phyloP scores from a whole-genome alignment of 2,329 filamentous ascomycete species.

The Xylariaceae sp. region DNA sequence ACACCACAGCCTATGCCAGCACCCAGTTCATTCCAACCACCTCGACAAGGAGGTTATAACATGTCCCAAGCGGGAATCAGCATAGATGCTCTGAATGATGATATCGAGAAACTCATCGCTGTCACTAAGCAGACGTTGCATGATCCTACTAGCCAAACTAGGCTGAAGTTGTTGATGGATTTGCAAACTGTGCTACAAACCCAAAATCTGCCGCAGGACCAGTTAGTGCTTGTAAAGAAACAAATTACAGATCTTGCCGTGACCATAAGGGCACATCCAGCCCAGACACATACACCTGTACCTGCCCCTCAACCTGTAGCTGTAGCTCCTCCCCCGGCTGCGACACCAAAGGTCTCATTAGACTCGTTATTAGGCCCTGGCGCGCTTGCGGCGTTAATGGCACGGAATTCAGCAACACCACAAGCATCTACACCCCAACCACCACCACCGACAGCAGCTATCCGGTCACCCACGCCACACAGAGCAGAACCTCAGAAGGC shows the following conservation, averaged over 20 bases:
- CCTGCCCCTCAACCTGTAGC: constrained; percentile 31
- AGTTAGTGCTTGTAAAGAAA: constrained; percentile 78
- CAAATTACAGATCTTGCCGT: constrained; percentile 76
- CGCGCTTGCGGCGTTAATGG: constrained; percentile 55
- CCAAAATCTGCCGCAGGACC: constrained; percentile 73
- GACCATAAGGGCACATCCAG: constrained; percentile 50
- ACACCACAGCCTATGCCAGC: constrained; percentile 34
- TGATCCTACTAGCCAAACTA: constrained; percentile 71
- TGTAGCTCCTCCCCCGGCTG: constrained; percentile 32
- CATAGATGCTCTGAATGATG: constrained; percentile 73
- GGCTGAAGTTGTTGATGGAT: constrained; percentile 79
- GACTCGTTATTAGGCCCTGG: constrained; percentile 57
- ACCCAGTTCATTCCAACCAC: constrained; percentile 38
- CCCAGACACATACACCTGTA: constrained; percentile 37
- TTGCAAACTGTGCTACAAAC: constrained; percentile 76
- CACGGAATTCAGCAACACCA: constrained; percentile 47
- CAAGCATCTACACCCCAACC: constrained; percentile 44
- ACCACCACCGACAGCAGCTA: constrained; percentile 34
- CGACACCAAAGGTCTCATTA: constrained; percentile 43
- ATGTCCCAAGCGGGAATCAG: constrained; percentile 47
- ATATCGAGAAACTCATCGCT: constrained; percentile 75
- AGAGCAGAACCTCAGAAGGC: constrained; percentile 35
- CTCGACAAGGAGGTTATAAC: constrained; percentile 35
- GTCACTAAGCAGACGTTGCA: constrained; percentile 68
- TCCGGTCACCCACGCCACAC: constrained; percentile 47